Base-by-base conservation (phyloP, 169 alveolate species). In the Cystoisospora suis region DNA sequence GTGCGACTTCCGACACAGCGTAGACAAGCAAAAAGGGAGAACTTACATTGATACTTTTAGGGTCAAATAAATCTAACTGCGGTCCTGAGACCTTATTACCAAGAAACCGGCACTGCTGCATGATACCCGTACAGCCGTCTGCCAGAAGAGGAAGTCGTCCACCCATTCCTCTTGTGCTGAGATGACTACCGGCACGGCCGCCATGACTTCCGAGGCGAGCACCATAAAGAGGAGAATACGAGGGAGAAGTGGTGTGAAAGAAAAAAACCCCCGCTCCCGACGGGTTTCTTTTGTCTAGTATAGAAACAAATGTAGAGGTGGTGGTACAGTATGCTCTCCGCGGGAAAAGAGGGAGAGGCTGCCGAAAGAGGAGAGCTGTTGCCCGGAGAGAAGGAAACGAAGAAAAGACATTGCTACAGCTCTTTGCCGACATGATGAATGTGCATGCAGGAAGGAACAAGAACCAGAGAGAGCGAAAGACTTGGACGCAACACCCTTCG, bases 81-180 rank as follows among this genome's bases (percentile, higher is more conserved):
- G 91, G 91, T 3, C 91, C 91, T 17, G 87, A 1, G 5, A 47
- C 91, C 29, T 70, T 61, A 49, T 87, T 87, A 32, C 91, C 91
- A 20, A 87, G 87, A 40, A 72, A 87, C 38, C 91, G 91, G 12
- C 70, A 34, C 79, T 87, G 91, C 32, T 27, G 36, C 12, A 23
- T 15, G 23, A 53, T 12, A 23, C 29, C 12, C 29, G 65, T 12
- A 53, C 65, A 12, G 65, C 65, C 65, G 23, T 53, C 23, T 53
- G 65, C 23, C 65, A 15, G 65, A 12, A n/a, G n/a, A n/a, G n/a
- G n/a, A n/a, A n/a, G n/a, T n/a, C n/a, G n/a, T n/a, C n/a, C n/a
- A n/a, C n/a, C n/a, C n/a, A n/a, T n/a, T n/a, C n/a, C n/a, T n/a
- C n/a, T n/a, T n/a, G n/a, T n/a, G n/a, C n/a, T n/a, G n/a, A 15